Evolutionary conservation across 2,329 filamentous ascomycete genomes (phyloP).

Genomic region (Alternaria dauci): DNA sequence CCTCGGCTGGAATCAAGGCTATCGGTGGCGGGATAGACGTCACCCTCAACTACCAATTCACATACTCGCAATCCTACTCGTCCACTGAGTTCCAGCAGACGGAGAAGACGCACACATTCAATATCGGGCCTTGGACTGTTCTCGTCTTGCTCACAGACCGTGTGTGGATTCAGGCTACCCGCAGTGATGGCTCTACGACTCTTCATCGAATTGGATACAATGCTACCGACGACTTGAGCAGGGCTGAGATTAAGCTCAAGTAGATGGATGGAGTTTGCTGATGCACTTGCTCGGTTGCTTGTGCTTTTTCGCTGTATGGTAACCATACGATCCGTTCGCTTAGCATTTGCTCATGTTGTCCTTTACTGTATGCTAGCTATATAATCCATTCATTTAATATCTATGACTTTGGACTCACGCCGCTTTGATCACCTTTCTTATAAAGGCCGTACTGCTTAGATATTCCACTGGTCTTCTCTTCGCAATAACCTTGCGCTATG

Average conservation of each 20-base stretch:
- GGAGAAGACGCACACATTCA: no score
- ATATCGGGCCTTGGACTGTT: no score
- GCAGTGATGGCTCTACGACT: neutral
- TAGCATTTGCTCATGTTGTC: neutral
- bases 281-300: neutral
- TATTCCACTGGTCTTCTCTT: no score
- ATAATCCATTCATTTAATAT: no score
- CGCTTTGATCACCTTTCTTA: no score
- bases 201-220: neutral
- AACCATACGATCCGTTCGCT: no score
- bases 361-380: neutral
- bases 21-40: neutral
- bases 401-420: no score
- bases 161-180: neutral
- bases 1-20: neutral
- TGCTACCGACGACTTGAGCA: neutral
- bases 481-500: no score
- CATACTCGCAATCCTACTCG: neutral
- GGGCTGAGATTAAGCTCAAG: neutral
- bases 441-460: no score
- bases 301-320: neutral
- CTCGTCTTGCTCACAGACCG: neutral
- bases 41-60: neutral
- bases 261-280: neutral
- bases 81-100: neutral